A percentile compares a stretch with the other conserved stretches of the same genome.
Evolutionary conservation across 108 stramenopile species (phyloP).

Genomic region (Conticribra guillardii): DNA sequence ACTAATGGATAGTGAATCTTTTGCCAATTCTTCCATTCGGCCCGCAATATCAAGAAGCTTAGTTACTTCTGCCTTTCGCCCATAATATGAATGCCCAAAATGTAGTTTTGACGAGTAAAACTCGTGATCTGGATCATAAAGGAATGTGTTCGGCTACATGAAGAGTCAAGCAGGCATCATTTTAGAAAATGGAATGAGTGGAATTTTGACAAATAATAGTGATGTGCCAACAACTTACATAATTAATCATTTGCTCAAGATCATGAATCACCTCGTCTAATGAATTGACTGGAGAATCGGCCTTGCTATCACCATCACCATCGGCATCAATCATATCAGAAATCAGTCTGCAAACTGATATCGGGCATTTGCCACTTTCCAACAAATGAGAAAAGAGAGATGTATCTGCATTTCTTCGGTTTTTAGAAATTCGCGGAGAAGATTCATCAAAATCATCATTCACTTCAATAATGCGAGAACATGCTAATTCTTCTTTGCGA

Average conservation of each 20-base stretch:
- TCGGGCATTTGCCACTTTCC: not conserved
- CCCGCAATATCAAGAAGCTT: conserved; percentile 8
- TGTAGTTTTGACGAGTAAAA: not conserved
- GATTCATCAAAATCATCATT: too few relatives aligned
- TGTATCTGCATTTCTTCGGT: too few relatives aligned
- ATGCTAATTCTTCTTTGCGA: too few relatives aligned
- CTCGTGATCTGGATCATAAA: too few relatives aligned
- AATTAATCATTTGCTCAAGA: conserved; percentile 23
- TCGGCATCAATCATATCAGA: conserved; percentile 14
- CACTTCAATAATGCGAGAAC: too few relatives aligned
- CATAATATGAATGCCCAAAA: conserved; percentile 16
- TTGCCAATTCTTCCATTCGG: not conserved
- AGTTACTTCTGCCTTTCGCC: conserved; percentile 12
- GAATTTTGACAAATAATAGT: too few relatives aligned
- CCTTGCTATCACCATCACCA: not conserved
- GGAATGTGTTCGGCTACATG: not conserved
- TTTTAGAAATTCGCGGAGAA: too few relatives aligned
- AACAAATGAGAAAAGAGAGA: too few relatives aligned
- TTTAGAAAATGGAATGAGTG: too few relatives aligned
- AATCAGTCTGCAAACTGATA: conserved; percentile 17
- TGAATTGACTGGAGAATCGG: conserved; percentile 14
- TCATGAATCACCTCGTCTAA: conserved; percentile 21
- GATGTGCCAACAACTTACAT: too few relatives aligned
- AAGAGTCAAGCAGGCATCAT: too few relatives aligned
- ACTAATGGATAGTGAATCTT: too few relatives aligned